Conservation (phyloP, 2,329 filamentous ascomycete genomes). For the Colletotrichum camelliae region DNA sequence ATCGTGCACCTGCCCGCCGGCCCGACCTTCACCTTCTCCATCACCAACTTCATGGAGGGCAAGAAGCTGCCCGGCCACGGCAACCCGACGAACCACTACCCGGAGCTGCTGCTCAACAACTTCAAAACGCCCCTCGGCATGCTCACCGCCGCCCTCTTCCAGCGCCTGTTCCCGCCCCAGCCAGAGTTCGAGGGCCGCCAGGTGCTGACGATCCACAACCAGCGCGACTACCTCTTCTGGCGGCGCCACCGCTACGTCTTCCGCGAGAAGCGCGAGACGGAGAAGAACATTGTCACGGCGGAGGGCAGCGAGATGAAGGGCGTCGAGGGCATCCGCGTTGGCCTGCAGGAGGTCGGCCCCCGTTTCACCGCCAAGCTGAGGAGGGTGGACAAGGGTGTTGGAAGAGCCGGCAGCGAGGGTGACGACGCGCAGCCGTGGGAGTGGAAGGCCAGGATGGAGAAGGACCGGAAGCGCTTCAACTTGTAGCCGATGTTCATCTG, state of each 20-base stretch:
- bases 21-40: conserved; percentile 91
- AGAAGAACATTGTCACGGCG: conserved; percentile 82
- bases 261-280: conserved; percentile 82
- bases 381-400: conserved; percentile 88
- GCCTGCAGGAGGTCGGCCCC: conserved; percentile 81
- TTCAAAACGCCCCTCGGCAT: conserved; percentile 93
- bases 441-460: conserved; percentile 96
- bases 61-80: conserved; percentile 87
- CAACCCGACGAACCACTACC: conserved; percentile 87
- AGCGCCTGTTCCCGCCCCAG: conserved; percentile 71
- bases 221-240: conserved; percentile 95
- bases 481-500: conserved; percentile 54
- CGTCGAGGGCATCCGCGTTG: conserved; percentile 83
- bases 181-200: conserved; percentile 88
- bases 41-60: conserved; percentile 89
- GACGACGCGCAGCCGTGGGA: conserved; percentile 87
- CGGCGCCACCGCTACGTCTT: conserved; percentile 91
- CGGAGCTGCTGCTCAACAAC: conserved; percentile 90
- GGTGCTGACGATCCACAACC: conserved; percentile 91
- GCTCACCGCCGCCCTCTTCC: conserved; percentile 84
- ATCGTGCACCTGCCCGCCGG: conserved; percentile 84
- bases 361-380: conserved; percentile 80
- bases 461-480: conserved; percentile 91
- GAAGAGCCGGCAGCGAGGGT: conserved; percentile 69
- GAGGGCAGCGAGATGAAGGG: conserved; percentile 87